Evolutionary conservation across 73 alveolate species (phyloP).

Genomic region (Tetrahymena thermophila): DNA sequence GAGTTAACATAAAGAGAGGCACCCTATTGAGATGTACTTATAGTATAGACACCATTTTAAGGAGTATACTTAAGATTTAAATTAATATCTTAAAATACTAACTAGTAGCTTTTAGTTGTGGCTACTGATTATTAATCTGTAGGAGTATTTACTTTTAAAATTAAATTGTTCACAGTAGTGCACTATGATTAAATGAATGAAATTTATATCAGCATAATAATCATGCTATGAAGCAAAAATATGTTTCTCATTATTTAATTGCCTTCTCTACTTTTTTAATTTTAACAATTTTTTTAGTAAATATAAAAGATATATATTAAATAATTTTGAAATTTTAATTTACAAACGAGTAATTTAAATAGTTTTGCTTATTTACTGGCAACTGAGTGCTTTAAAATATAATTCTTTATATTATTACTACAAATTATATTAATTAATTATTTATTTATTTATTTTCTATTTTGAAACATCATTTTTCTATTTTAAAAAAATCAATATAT

Average conservation of each 20-base stretch:
- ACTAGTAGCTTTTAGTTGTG: background rate
- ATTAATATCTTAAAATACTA: background rate
- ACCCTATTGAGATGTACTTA: background rate
- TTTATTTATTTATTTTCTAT: background rate
- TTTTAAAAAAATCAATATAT: too few species aligned
- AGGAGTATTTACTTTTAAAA: background rate
- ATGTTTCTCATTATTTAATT: background rate
- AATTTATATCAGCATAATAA: background rate
- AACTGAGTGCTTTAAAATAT: too few species aligned
- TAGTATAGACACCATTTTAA: background rate
- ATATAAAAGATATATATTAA: background rate
- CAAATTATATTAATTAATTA: too few species aligned
- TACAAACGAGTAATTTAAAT: background rate
- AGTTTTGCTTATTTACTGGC: background rate
- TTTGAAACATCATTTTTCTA: background rate
- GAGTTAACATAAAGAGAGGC: background rate
- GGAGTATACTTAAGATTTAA: background rate
- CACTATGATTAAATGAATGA: background rate
- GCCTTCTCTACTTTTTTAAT: background rate
- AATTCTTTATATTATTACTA: too few species aligned
- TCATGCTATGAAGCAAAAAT: background rate
- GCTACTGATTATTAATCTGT: background rate
- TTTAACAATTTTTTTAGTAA: too few species aligned
- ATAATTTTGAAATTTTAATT: background rate
- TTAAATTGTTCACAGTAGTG: background rate